Base-by-base conservation (phyloP, 164 flowering plant genomes). In the Piper longum region DNA sequence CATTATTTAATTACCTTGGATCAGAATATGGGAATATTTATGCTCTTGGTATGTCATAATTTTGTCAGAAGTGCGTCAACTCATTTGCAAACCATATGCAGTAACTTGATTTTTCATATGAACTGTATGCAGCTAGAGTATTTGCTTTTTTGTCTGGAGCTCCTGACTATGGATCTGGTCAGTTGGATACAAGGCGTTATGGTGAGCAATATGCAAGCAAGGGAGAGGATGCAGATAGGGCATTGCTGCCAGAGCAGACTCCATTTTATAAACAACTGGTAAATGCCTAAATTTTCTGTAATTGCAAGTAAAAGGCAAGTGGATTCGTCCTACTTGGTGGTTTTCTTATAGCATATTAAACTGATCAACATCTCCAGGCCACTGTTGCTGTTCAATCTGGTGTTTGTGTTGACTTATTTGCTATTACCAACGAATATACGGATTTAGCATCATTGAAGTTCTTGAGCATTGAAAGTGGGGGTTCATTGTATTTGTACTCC, bases 151-250 rank as follows among this genome's bases (percentile, higher is more conserved):
- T 95, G 62, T 95, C 99, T 67, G 99, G 99, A 48, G 89, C 97
- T 76, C 99, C 99, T 74, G 99, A 95, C 83, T 86, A 79, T 82
- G 99, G 99, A 76, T 80, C 96, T 73, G 99, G 99, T 61, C 95
- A 88, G 62, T 82, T 95, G 41, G 99, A 95, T 75, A 88, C 97
- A 16, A 79, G 83, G 70, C 79, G 97, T 56, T 95, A 95, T 67
- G 99, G 99, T 63, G 99, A 88, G 73, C 98, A 92, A 70, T 92
- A 92, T 82, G 98, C 98, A 59, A 92, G 98, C 75, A 92, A 80
- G 78, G 80, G 98, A 71, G 98, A 88, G 79, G 98, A 92, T 83
- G 98, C 98, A 51, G 99, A 95, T 64, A 95, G 81, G 67, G 99
- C 99, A 73, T 80, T 95, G 69, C 95, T 95, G 71, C 99, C 99